Conservation (phyloP, 2,329 filamentous ascomycete species). For the Penicillium sp. region DNA sequence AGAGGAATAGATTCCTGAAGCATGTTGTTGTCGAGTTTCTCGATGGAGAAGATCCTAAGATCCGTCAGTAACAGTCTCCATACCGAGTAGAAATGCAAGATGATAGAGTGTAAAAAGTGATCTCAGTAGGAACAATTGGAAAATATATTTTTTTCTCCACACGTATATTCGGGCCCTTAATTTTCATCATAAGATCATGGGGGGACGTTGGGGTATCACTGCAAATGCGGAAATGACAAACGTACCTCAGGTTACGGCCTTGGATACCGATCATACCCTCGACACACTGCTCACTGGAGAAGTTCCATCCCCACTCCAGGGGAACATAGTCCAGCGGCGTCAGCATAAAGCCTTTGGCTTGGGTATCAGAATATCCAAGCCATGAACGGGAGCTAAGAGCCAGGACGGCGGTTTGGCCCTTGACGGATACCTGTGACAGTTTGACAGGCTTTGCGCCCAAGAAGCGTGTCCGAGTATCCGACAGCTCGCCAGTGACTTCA, state of each 20-base stretch:
- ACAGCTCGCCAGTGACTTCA: slow-evolving; percentile 90
- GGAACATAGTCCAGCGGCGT: slow-evolving; percentile 85
- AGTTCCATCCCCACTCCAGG: slow-evolving; percentile 93
- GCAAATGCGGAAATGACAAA: slow-evolving; percentile 13
- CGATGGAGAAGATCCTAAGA: slow-evolving; percentile 77
- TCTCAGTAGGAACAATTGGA: slow-evolving; percentile 99
- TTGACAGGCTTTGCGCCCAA: slow-evolving; percentile 85
- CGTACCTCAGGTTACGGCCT: slow-evolving; percentile 78
- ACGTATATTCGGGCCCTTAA: slow-evolving; percentile 36
- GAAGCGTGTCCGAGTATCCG: slow-evolving; percentile 91
- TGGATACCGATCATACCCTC: slow-evolving; percentile 94
- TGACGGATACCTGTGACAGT: slow-evolving; percentile 84
- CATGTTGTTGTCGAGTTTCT: slow-evolving; percentile 78
- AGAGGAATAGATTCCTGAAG: slow-evolving; percentile 82
- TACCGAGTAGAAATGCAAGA: background rate
- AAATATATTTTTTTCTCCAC: slow-evolving; percentile 47
- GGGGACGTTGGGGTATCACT: slow-evolving; percentile 22
- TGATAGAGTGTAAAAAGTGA: slow-evolving; percentile 11
- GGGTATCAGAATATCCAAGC: slow-evolving; percentile 87
- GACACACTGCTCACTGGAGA: slow-evolving; percentile 88
- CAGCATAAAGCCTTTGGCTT: slow-evolving; percentile 82
- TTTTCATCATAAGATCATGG: slow-evolving; percentile 45
- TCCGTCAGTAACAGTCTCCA: slow-evolving; percentile 14
- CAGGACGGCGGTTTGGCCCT: slow-evolving; percentile 77
- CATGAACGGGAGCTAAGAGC: slow-evolving; percentile 91